Evolutionary conservation across 2,329 filamentous ascomycete species (phyloP).

Genomic region (Paraphaeosphaeria minitans): DNA sequence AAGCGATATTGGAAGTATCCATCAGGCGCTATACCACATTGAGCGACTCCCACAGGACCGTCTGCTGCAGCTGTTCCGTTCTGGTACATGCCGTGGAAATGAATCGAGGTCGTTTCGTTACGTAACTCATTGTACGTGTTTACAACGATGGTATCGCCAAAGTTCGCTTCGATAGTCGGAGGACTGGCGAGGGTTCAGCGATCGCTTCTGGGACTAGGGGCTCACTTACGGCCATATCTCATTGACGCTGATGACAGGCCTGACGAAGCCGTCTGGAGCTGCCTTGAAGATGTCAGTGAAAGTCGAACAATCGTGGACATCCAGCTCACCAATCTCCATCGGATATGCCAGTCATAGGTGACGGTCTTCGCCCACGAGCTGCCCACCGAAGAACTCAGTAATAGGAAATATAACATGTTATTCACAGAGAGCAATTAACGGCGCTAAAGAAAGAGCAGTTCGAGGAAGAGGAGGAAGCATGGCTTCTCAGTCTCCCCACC

Average conservation of each 20-base stretch:
- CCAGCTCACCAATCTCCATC: conserved; percentile 53
- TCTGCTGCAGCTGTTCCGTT: conserved; percentile 76
- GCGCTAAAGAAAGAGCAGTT: not conserved
- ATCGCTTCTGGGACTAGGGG: not conserved
- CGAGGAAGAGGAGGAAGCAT: not conserved
- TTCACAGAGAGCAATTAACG: not conserved
- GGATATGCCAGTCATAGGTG: conserved; percentile 58
- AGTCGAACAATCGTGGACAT: conserved; percentile 29
- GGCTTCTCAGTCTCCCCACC: not conserved
- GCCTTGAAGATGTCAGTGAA: conserved; percentile 7
- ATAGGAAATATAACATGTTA: conserved; percentile 6
- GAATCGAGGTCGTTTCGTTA: conserved; percentile 68
- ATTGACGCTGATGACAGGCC: conserved; percentile 68
- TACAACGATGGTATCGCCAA: conserved; percentile 72
- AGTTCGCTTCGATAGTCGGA: conserved; percentile 72
- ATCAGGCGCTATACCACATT: conserved; percentile 61
- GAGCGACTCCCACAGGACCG: conserved; percentile 67
- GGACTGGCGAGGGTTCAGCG: conserved; percentile 43
- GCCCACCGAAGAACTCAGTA: conserved; percentile 16
- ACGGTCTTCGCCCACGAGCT: conserved; percentile 42
- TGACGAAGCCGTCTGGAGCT: conserved; percentile 23
- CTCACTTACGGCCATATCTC: conserved; percentile 64
- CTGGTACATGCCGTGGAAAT: conserved; percentile 79
- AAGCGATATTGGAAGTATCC: conserved; percentile 71
- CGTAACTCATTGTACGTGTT: conserved; percentile 68